Conservation (phyloP, 2,329 filamentous ascomycete genomes). For the Nothomitra cinnamomea region DNA sequence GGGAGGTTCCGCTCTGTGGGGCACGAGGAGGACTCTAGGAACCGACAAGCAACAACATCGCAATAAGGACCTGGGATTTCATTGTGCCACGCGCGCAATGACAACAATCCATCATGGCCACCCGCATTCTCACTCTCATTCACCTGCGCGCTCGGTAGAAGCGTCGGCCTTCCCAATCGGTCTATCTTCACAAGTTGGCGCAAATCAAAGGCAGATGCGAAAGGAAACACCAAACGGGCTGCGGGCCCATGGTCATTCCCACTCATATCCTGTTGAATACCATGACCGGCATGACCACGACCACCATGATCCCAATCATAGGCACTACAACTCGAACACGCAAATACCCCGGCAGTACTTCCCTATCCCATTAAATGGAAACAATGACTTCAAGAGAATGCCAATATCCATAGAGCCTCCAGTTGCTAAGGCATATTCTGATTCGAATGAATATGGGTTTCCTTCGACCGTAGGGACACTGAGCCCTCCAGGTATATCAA, state of each 20-base stretch:
- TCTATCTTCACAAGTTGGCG: background rate
- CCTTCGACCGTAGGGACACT: background rate
- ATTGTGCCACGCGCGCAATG: slow-evolving; percentile 24
- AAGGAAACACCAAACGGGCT: background rate
- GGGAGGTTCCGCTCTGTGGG: background rate
- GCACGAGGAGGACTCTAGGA: background rate
- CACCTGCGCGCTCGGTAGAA: slow-evolving; percentile 14
- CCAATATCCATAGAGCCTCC: background rate
- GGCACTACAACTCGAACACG: background rate
- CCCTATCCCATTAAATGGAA: background rate
- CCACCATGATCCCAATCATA: background rate
- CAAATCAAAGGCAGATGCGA: background rate
- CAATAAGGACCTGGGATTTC: background rate
- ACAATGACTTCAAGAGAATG: background rate
- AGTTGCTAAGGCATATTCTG: background rate
- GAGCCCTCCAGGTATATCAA: background rate
- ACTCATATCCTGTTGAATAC: slow-evolving; percentile 16
- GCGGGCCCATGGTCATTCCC: slow-evolving; percentile 17
- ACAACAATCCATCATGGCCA: slow-evolving; percentile 17
- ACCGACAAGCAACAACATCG: background rate
- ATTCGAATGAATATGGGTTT: background rate
- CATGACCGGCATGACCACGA: background rate
- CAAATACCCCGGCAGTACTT: background rate
- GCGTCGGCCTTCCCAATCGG: background rate
- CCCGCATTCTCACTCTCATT: slow-evolving; percentile 14